A percentile compares a stretch with the other conserved stretches of the same genome.
Conservation (phyloP, 2,329 filamentous ascomycete genomes). For the Fusarium concolor region DNA sequence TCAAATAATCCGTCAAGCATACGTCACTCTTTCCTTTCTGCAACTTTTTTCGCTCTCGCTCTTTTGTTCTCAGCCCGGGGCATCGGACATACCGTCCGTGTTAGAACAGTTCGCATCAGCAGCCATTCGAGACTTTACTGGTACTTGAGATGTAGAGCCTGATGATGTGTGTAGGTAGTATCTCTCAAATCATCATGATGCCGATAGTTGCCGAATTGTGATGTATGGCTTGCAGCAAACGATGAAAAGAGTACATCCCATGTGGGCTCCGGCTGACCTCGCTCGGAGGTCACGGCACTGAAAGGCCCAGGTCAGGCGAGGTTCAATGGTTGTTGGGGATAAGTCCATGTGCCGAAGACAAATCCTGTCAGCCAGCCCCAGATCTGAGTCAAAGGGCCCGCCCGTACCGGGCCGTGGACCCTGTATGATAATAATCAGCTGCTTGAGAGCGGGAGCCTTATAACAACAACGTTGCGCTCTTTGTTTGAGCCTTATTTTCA, state of each 20-base stretch:
- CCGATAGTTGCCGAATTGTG: constrained; percentile 24
- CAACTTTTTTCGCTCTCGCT: constrained; percentile 1
- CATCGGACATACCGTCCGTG: constrained; percentile 25
- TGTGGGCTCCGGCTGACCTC: constrained; percentile 44
- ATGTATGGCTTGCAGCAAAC: constrained; percentile 11
- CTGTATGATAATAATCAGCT: constrained; percentile 20
- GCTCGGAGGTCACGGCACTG: constrained; percentile 40
- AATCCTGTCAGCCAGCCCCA: constrained; percentile 17
- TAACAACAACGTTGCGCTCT: constrained; percentile 33
- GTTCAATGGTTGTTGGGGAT: constrained; percentile 3
- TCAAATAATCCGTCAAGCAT: constrained; percentile 26
- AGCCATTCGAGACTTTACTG: constrained; percentile 24
- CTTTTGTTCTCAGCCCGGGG: constrained; percentile 4
- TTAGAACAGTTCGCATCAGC: constrained; percentile 16
- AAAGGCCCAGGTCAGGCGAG: constrained; percentile 32
- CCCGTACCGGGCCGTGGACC: constrained; percentile 23
- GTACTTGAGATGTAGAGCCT: constrained; percentile 10
- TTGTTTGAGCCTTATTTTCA: constrained; percentile 21
- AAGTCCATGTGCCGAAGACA: constrained; percentile 18
- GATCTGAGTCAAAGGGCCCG: constrained; percentile 22
- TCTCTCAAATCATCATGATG: constrained; percentile 19
- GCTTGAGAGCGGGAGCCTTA: constrained; percentile 23
- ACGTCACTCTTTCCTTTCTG: constrained; percentile 36
- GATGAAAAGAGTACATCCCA: constrained; percentile 4
- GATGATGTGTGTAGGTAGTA: neutral